Base-by-base conservation (phyloP, 2,329 filamentous ascomycete species). In the Clonostachys byssicola region DNA sequence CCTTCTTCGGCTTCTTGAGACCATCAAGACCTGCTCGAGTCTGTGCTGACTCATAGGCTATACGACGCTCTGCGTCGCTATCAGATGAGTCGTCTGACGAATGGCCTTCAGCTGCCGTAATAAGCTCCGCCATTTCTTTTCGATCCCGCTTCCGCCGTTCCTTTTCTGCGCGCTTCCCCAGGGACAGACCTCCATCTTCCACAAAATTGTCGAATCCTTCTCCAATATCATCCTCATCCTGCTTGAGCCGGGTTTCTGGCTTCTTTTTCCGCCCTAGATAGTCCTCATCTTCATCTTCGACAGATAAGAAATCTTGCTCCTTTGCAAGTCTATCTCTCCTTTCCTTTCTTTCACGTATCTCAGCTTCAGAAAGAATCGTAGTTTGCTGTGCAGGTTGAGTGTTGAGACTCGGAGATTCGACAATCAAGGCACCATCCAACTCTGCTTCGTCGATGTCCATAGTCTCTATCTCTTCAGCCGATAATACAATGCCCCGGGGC, bases 171-270 rank as follows among this genome's bases (percentile, higher is more conserved):
- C 87, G 88, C 51, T 78, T 83, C 34, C 91, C 89, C 0, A 96
- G 74, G 2, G 88, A 81, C 10, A 96, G 80, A 8, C 82, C 81
- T 9, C 88, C 90, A 60, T 96, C 89, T 39, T 94, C 88, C 9
- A 94, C 89, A 57, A 89, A 96, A 47, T 92, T 86, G 50, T 97
- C 92, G 56, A 95, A 97, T 0, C 91, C 92, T 68, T 97, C 94
- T 36, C 88, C 89, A 0, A 96, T 78, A 59, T 97, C 90, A 61
- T 97, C 92, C 56, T 97, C 92, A 34, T 96, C 91, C 40, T 78
- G 80, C 6, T 91, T 79, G 3, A 97, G 77, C 2, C 92, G 80
- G 6, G 86, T 88, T 51, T 91, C 79, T 34, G 81, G 78, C 53
- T 86, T 82, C 56, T 85, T 81, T 53, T 81, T 81, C 16, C 54